Evolutionary conservation across 139 green algal species (phyloP).

Genomic region (Raphidocelis subcapitata): DNA sequence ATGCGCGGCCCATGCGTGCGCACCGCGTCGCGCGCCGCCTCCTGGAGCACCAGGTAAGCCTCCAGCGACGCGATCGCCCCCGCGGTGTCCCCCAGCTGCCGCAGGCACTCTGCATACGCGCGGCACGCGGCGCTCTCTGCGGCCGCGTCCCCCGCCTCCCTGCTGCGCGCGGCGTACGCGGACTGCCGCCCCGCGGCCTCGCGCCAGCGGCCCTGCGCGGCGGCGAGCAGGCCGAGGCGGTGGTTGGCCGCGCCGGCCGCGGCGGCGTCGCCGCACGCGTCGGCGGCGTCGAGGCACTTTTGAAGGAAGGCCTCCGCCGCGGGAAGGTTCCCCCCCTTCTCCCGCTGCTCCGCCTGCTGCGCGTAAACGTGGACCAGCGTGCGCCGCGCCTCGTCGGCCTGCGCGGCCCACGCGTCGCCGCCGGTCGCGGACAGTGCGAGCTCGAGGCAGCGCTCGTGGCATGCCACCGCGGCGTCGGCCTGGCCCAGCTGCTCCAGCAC

Average conservation of each 20-base stretch:
- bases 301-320: slow-evolving; percentile 35
- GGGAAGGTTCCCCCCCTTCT: slow-evolving; percentile 21
- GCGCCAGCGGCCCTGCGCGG: slow-evolving; percentile 36
- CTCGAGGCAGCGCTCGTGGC: slow-evolving; percentile 51
- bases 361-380: slow-evolving; percentile 9
- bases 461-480: slow-evolving; percentile 37
- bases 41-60: slow-evolving; percentile 46
- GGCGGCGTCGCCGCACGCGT: slow-evolving; percentile 37
- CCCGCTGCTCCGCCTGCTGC: slow-evolving; percentile 46
- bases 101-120: slow-evolving; percentile 48
- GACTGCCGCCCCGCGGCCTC: slow-evolving; percentile 35
- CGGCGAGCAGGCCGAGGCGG: slow-evolving; percentile 52
- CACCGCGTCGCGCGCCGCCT: too few species aligned
- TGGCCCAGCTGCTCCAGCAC: slow-evolving; percentile 54
- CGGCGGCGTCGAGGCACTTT: slow-evolving; percentile 44
- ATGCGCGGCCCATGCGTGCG: neutral
- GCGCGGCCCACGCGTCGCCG: too few species aligned
- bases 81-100: slow-evolving; percentile 32
- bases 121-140: slow-evolving; percentile 56
- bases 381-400: slow-evolving; percentile 16
- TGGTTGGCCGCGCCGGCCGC: slow-evolving; percentile 43
- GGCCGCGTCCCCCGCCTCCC: slow-evolving; percentile 39
- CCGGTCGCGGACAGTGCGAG: slow-evolving; percentile 21
- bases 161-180: neutral
- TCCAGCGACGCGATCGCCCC: slow-evolving; percentile 47